Conservation (phyloP, 306 rosid genomes). For the Cajanus cajan region DNA sequence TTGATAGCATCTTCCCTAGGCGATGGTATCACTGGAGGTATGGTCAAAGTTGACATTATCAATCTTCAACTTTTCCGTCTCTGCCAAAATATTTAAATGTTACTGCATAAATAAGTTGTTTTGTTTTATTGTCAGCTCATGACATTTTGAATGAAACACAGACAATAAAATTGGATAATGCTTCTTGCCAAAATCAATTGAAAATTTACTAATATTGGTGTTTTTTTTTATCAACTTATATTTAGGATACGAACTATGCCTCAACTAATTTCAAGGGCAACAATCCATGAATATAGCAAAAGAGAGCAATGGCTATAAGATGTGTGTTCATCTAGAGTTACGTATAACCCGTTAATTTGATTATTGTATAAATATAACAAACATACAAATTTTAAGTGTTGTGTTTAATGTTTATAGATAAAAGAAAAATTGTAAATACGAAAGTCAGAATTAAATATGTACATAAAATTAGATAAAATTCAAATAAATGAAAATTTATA, state of each 20-base stretch:
- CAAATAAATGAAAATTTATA: not conserved
- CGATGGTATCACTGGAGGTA: slow-evolving; percentile 45
- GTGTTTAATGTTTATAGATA: not conserved
- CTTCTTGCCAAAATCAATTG: not conserved
- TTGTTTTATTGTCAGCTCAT: not conserved
- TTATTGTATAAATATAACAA: not conserved
- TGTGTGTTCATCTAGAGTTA: slow-evolving; percentile 10
- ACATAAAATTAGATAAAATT: not conserved
- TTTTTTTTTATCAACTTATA: not conserved
- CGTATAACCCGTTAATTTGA: slow-evolving; percentile 5
- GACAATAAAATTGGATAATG: not conserved
- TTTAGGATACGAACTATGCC: not conserved
- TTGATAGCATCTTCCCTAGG: slow-evolving; percentile 62
- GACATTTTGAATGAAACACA: not conserved
- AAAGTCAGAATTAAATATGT: not conserved
- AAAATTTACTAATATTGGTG: slow-evolving; percentile 12
- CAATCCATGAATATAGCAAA: slow-evolving; percentile 16
- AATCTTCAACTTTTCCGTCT: not conserved
- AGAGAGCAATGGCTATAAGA: slow-evolving; percentile 16
- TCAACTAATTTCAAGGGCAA: slow-evolving; percentile 17
- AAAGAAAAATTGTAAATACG: not conserved
- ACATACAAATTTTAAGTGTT: not conserved
- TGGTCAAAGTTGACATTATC: slow-evolving; percentile 54
- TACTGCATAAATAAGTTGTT: not conserved
- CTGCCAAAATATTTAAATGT: not conserved